These are phyloP conservation scores for Mesotaenium endlicherianum DNA, from an alignment of 139 green algal species.

Conservation along the genomic window DNA sequence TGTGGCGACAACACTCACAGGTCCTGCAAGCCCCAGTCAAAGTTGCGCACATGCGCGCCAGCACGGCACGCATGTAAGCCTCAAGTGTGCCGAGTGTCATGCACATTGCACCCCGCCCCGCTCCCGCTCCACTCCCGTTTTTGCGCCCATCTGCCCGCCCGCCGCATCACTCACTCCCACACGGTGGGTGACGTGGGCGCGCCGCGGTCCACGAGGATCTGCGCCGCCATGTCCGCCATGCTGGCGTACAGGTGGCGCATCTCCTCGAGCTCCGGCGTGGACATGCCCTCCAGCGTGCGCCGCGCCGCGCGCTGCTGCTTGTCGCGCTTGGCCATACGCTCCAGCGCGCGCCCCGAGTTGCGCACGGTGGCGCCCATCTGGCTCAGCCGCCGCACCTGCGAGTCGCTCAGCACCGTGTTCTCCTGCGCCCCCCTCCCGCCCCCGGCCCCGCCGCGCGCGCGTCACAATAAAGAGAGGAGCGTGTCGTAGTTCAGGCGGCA, in stretches of 20 bases:
- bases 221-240: constrained; percentile 31
- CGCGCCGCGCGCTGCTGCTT: neutral
- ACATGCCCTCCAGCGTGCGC: neutral
- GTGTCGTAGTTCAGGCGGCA: neutral
- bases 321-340: neutral
- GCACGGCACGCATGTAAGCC: too few relatives aligned
- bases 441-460: too few relatives aligned
- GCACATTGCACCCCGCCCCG: too few relatives aligned
- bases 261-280: constrained; percentile 14
- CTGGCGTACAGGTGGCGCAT: constrained; percentile 11
- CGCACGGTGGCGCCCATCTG: constrained; percentile 43
- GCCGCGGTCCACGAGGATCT: constrained; percentile 24
- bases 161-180: neutral
- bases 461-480: neutral
- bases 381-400: constrained; percentile 23
- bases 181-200: too few relatives aligned
- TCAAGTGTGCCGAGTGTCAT: too few relatives aligned
- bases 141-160: neutral
- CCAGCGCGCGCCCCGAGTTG: constrained; percentile 10
- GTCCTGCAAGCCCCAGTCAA: too few relatives aligned
- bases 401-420: constrained; percentile 4
- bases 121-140: neutral
- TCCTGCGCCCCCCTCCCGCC: too few relatives aligned
- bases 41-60: too few relatives aligned
- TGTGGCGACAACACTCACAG: too few relatives aligned